These are phyloP conservation scores for Cladosporium sp. DNA, from an alignment of 2,329 filamentous ascomycete species.

Conservation along the genomic window DNA sequence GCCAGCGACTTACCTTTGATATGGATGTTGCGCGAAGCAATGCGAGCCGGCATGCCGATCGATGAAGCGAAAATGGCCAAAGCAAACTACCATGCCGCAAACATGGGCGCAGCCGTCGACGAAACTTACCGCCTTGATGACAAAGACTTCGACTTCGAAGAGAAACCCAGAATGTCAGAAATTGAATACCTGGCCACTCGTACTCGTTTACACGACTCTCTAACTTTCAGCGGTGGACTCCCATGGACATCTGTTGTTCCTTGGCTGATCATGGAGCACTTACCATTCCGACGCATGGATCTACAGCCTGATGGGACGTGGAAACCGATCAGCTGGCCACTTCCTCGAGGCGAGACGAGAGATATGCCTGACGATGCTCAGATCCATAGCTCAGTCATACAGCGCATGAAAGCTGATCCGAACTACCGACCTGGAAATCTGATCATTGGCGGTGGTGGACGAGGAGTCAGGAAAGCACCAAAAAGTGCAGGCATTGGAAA, in stretches of 20 bases:
- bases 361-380: slow-evolving; percentile 71
- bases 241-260: slow-evolving; percentile 31
- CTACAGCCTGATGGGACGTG: slow-evolving; percentile 70
- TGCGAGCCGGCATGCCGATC: slow-evolving; percentile 67
- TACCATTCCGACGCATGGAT: slow-evolving; percentile 81
- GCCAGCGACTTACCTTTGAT: slow-evolving; percentile 22
- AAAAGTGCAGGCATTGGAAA: slow-evolving; percentile 66
- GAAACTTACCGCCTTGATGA: slow-evolving; percentile 6
- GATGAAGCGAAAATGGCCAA: slow-evolving; percentile 58
- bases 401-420: slow-evolving; percentile 29
- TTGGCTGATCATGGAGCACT: slow-evolving; percentile 67
- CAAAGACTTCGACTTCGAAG: not conserved
- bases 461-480: slow-evolving; percentile 65
- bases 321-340: slow-evolving; percentile 77
- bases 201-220: slow-evolving; percentile 35
- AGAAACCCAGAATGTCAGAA: slow-evolving; percentile 3
- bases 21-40: slow-evolving; percentile 63
- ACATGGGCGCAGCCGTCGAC: not conserved
- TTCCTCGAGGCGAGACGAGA: slow-evolving; percentile 74
- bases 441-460: slow-evolving; percentile 75
- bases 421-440: slow-evolving; percentile 56
- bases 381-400: slow-evolving; percentile 73
- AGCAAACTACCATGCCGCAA: slow-evolving; percentile 8
- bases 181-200: slow-evolving; percentile 20
- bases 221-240: slow-evolving; percentile 35